These are phyloP conservation scores for Penicillium sp. DNA, from an alignment of 2,329 filamentous ascomycete genomes.

Conservation along the genomic window DNA sequence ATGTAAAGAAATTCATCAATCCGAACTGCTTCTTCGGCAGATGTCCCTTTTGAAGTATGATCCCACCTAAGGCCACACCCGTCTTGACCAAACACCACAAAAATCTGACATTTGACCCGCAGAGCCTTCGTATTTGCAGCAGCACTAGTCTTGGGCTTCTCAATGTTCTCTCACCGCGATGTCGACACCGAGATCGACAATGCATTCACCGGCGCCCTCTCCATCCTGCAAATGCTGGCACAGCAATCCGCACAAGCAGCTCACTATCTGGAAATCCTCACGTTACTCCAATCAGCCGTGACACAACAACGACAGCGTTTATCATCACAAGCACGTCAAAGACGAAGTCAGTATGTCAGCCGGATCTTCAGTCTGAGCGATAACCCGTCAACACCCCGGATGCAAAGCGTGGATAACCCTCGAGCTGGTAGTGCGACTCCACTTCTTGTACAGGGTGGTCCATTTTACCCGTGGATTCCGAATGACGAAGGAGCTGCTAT, in stretches of 20 bases:
- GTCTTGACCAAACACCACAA: neutral
- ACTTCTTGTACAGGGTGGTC: conserved; percentile 13
- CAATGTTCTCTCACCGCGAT: conserved; percentile 59
- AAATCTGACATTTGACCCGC: neutral
- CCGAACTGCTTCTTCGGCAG: conserved; percentile 56
- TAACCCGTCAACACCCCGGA: conserved; percentile 19
- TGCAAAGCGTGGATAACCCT: conserved; percentile 10
- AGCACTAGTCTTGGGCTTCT: conserved; percentile 63
- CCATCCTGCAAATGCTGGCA: conserved; percentile 58
- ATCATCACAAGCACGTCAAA: conserved; percentile 34
- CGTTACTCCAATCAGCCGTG: conserved; percentile 54
- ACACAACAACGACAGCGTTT: conserved; percentile 48
- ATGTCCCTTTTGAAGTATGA: conserved; percentile 66
- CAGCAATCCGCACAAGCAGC: conserved; percentile 61
- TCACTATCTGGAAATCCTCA: conserved; percentile 64
- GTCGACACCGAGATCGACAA: conserved; percentile 46
- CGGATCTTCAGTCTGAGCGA: conserved; percentile 44
- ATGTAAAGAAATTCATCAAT: conserved; percentile 56
- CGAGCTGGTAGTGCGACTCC: conserved; percentile 14
- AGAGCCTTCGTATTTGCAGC: conserved; percentile 63
- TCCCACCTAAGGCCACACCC: no score
- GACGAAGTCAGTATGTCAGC: conserved; percentile 44
- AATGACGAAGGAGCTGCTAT: conserved; percentile 18
- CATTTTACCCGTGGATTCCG: conserved; percentile 27
- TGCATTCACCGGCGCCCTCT: conserved; percentile 58